Evolutionary conservation across 2,329 filamentous ascomycete genomes (phyloP).

Genomic region (Dothideomycetes sp.): DNA sequence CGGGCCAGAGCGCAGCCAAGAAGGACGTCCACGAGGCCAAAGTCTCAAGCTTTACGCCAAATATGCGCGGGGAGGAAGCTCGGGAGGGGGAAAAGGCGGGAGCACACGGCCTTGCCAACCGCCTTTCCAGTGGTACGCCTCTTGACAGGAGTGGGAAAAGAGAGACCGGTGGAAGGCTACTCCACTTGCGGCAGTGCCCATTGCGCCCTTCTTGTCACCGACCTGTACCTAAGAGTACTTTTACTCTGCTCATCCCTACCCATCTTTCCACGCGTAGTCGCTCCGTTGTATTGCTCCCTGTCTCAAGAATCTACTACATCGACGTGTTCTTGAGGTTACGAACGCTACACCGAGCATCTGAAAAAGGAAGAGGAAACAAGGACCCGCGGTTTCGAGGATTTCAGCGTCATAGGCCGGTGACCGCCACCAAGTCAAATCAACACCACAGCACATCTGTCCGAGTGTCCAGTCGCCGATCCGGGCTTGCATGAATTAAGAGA

Average conservation of each 20-base stretch:
- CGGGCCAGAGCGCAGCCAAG: not conserved
- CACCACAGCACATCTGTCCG: not conserved
- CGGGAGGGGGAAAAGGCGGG: constrained; percentile 1
- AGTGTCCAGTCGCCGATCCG: not conserved
- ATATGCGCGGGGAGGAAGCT: not conserved
- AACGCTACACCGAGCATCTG: not conserved
- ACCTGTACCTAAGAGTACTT: not conserved
- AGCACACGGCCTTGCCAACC: not conserved
- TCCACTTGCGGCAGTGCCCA: not conserved
- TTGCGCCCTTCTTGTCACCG: not conserved
- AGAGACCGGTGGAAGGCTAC: not conserved
- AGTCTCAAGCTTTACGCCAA: not conserved
- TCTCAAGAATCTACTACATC: not conserved
- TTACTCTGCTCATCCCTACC: not conserved
- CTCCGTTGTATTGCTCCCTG: not conserved
- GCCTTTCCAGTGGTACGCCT: not conserved
- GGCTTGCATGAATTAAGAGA: not conserved
- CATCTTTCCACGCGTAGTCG: not conserved
- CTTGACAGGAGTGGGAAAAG: not conserved
- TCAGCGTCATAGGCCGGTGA: not conserved
- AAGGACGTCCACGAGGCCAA: not conserved
- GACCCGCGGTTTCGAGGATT: not conserved
- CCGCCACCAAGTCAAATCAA: not conserved
- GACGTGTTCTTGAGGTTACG: too few species aligned
- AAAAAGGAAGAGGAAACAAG: not conserved